These are phyloP conservation scores for Eutypella sp. DNA, from an alignment of 2,329 filamentous ascomycete genomes.

Conservation along the genomic window DNA sequence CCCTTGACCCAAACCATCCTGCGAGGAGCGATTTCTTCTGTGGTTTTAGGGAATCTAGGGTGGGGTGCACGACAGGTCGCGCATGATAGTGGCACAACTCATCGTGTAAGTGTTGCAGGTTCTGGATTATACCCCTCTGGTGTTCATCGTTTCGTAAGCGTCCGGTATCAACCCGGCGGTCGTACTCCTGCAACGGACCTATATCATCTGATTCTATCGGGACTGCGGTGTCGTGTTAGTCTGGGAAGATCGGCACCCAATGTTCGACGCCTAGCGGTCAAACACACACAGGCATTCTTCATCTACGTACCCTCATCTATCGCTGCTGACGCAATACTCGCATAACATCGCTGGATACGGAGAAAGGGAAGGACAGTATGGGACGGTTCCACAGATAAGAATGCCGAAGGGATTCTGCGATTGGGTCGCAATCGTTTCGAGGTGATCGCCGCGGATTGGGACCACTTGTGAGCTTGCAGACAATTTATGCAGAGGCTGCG, in stretches of 20 bases:
- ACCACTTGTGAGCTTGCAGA: neutral
- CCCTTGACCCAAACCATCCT: constrained; percentile 53
- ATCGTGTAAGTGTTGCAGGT: constrained; percentile 82
- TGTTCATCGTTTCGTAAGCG: constrained; percentile 81
- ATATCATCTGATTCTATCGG: constrained; percentile 29
- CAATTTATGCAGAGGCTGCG: neutral
- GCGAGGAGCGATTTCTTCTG: constrained; percentile 46
- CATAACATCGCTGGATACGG: neutral
- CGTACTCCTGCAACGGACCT: constrained; percentile 85
- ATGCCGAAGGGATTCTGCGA: neutral
- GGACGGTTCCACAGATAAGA: neutral
- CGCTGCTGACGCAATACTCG: neutral
- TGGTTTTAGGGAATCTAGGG: constrained; percentile 64
- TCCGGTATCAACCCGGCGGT: constrained; percentile 70
- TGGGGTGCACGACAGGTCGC: constrained; percentile 71
- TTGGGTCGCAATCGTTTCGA: neutral
- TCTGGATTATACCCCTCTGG: constrained; percentile 87
- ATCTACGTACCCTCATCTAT: neutral
- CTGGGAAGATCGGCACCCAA: neutral
- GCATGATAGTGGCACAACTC: constrained; percentile 71
- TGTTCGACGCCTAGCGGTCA: neutral
- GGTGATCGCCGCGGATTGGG: neutral
- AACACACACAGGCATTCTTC: neutral
- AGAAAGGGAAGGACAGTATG: neutral
- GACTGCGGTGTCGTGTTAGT: constrained; percentile 7